Evolutionary conservation across 306 rosid genomes (phyloP), one percentile per base, ranked within the genome.

Genomic region (Amphicarpaea edgeworthii): DNA sequence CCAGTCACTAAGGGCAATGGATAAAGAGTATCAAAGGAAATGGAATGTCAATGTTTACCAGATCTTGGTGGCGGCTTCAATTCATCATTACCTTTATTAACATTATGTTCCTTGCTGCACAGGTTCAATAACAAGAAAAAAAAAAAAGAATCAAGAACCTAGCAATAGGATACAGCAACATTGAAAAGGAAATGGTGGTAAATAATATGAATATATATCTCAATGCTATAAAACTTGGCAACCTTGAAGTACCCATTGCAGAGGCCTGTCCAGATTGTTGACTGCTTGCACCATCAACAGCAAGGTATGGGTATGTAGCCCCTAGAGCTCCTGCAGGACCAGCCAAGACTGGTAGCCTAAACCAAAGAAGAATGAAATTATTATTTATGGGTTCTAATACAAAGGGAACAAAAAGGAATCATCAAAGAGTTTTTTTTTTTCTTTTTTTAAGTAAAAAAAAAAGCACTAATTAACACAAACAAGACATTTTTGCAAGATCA

Each of bases 61-160:
- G 96, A 80, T 83, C 72, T 86, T 68, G 87, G 86, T 40, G 96
- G 84, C 73, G 93, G 88, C 87, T 87, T 93, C 86, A 78, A 84
- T 81, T 88, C 98, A 54, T 66, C 85, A 67, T 76, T 83, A 76
- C 83, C 73, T 87, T 93, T 86, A 69, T 71, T 84, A 70, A 74
- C 73, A 80, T 68, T 82, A 38, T 66, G 63, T 65, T 90, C 98
- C 84, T 90, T 88, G 90, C 98, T 93, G 87, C 85, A 57, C 1
- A 54, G 32, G 32, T 54, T 54, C 3, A 24, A 20, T 19, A 8
- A 19, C 59, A 19, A 51, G 3, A 8, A 5, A 51, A 51, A 7
- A 47, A 47, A 28, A 47, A 30, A 47, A 6, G 17, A 50, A 19
- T 19, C 24, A 51, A 51, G 5, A 9, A 20, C 4, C 14, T 8